Percentiles rank a stretch among this genome's conserved stretches.
Evolutionary conservation across 2,329 filamentous ascomycete species (phyloP).

Genomic region (Calonectria ilicicola): DNA sequence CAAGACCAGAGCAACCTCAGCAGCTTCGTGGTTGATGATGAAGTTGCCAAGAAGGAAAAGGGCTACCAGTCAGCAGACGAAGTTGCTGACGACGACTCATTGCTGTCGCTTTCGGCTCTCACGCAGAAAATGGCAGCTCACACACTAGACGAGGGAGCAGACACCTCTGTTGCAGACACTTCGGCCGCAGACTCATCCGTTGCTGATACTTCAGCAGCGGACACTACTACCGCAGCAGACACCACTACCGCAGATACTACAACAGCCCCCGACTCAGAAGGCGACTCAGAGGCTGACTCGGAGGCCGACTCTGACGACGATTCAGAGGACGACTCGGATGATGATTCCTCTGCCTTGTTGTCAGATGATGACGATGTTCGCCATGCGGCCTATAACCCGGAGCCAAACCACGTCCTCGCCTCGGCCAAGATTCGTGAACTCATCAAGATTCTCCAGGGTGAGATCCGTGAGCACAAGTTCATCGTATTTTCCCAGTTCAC

Average conservation of each 20-base stretch:
- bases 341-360: conserved; percentile 28
- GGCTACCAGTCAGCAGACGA: conserved; percentile 42
- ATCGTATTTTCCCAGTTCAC: conserved; percentile 99
- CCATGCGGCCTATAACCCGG: conserved; percentile 39
- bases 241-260: conserved; percentile 20
- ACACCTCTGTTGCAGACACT: conserved; percentile 26
- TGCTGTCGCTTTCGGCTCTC: conserved; percentile 50
- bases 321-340: conserved; percentile 49
- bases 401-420: conserved; percentile 62
- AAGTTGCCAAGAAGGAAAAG: conserved; percentile 50
- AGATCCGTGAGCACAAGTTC: conserved; percentile 88
- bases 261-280: conserved; percentile 28
- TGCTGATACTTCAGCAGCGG: conserved; percentile 19
- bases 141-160: conserved; percentile 46
- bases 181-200: conserved; percentile 11
- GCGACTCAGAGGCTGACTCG: conserved; percentile 23
- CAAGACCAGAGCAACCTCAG: conserved; percentile 65
- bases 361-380: conserved; percentile 54
- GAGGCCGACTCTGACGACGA: conserved; percentile 37
- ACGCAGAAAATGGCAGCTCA: conserved; percentile 53
- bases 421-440: conserved; percentile 95
- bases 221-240: conserved; percentile 26
- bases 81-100: conserved; percentile 45
- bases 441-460: conserved; percentile 81
- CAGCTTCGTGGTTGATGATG: conserved; percentile 68